Conservation (phyloP, 306 rosid species). For the peach (Prunus persica) region DNA sequence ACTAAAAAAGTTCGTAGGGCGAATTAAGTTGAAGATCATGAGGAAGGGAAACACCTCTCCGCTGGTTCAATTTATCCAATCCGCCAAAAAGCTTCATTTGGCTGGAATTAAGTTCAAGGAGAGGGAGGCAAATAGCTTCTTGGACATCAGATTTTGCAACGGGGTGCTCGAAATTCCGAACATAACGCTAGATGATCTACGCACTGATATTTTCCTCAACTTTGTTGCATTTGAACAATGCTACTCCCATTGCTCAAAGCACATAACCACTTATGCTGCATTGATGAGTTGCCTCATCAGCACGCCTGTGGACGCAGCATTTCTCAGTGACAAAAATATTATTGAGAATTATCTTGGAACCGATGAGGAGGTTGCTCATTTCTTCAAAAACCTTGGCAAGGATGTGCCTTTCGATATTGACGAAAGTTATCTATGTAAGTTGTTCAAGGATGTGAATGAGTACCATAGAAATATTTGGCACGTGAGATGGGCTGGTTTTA, state of each 20-base stretch:
- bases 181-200: slow-evolving; percentile 45
- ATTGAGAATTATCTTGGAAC: slow-evolving; percentile 55
- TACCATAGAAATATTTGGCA: slow-evolving; percentile 46
- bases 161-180: slow-evolving; percentile 55
- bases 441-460: slow-evolving; percentile 41
- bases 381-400: slow-evolving; percentile 40
- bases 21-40: too few relatives aligned
- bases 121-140: slow-evolving; percentile 15
- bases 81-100: slow-evolving; percentile 38
- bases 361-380: slow-evolving; percentile 40
- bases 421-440: slow-evolving; percentile 25
- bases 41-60: too few relatives aligned
- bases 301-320: slow-evolving; percentile 50
- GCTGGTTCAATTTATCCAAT: background rate
- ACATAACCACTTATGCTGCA: slow-evolving; percentile 43
- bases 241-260: slow-evolving; percentile 21
- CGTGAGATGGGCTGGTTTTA: slow-evolving; percentile 54
- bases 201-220: slow-evolving; percentile 9
- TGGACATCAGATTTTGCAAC: slow-evolving; percentile 29
- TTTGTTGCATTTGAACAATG: slow-evolving; percentile 67
- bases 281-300: slow-evolving; percentile 47
- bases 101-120: slow-evolving; percentile 40
- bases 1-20: too few relatives aligned
- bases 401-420: slow-evolving; percentile 53
- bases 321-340: slow-evolving; percentile 38